Conservation (phyloP, 2,329 filamentous ascomycete genomes). For the Penicillium aurantiogriseum region DNA sequence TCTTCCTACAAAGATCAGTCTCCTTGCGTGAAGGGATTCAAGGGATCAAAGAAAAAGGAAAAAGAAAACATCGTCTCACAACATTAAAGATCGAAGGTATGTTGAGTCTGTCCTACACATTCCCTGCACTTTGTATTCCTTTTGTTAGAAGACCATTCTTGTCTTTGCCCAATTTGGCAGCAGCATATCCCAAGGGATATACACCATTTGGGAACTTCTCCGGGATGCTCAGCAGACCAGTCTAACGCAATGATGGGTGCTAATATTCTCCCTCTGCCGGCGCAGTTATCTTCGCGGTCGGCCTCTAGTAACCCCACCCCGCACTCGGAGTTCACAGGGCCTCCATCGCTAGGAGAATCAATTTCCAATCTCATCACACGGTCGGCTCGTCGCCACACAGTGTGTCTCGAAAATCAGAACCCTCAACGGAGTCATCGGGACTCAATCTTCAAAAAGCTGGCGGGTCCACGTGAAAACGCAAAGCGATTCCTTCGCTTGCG, state of each 20-base stretch:
- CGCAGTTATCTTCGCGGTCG: conserved; percentile 30
- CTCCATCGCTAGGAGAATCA: conserved; percentile 17
- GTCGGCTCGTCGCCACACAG: conserved; percentile 26
- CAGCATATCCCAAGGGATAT: background rate
- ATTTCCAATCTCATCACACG: conserved; percentile 26
- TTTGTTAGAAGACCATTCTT: background rate
- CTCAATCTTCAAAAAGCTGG: conserved; percentile 42
- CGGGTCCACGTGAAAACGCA: conserved; percentile 47
- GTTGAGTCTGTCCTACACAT: conserved; percentile 5
- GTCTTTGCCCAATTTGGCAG: background rate
- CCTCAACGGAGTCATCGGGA: conserved; percentile 28
- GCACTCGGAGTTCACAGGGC: conserved; percentile 16
- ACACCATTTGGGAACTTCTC: background rate
- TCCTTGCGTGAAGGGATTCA: conserved; percentile 21
- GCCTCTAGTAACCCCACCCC: conserved; percentile 23
- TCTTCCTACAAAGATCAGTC: conserved; percentile 9
- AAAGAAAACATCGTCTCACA: conserved; percentile 5
- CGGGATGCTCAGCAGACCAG: conserved; percentile 2
- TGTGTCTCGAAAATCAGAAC: conserved; percentile 20
- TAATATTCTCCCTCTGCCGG: conserved; percentile 27
- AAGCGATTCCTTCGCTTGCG: conserved; percentile 48
- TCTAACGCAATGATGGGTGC: conserved; percentile 30
- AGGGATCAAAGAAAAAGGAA: conserved; percentile 14
- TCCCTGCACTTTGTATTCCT: background rate
- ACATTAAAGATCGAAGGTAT: conserved; percentile 8